These are phyloP conservation scores for Dothistroma pini DNA, from an alignment of 2,329 filamentous ascomycete species.

Conservation along the genomic window DNA sequence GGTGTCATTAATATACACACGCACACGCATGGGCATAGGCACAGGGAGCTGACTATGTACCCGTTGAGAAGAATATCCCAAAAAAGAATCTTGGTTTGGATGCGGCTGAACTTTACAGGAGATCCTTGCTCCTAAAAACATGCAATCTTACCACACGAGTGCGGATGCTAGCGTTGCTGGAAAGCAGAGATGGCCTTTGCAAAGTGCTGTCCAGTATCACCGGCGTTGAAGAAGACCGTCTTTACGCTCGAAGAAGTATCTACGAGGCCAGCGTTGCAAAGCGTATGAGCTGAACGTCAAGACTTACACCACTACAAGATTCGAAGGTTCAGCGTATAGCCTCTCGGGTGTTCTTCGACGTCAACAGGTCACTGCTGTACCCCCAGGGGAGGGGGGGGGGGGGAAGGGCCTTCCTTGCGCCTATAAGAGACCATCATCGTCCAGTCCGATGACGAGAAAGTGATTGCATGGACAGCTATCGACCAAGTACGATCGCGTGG, in stretches of 20 bases:
- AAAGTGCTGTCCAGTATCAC: neutral
- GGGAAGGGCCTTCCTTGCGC: conserved; percentile 9
- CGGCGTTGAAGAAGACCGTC: conserved; percentile 1
- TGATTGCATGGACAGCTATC: conserved; percentile 6
- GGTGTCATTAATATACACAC: neutral
- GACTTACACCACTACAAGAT: conserved; percentile 11
- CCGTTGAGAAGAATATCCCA: neutral
- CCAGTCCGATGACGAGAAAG: conserved; percentile 4
- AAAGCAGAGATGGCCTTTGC: neutral
- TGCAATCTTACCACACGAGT: conserved; percentile 9
- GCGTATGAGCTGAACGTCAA: conserved; percentile 20
- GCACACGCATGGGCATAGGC: too few species aligned
- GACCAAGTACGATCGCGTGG: too few species aligned
- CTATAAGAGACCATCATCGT: conserved; percentile 13
- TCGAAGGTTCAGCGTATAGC: conserved; percentile 18
- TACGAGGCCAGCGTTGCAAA: conserved; percentile 1
- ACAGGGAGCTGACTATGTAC: neutral
- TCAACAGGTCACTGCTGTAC: conserved; percentile 46
- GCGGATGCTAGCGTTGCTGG: neutral
- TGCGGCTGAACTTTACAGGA: conserved; percentile 24
- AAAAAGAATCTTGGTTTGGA: conserved; percentile 17
- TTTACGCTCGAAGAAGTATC: neutral
- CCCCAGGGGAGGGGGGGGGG: too few species aligned
- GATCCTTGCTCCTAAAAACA: conserved; percentile 13
- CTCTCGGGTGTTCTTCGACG: conserved; percentile 36